phyloP scores from a whole-genome alignment of 495 filamentous ascomycete species.

The Penicillium roqueforti region DNA sequence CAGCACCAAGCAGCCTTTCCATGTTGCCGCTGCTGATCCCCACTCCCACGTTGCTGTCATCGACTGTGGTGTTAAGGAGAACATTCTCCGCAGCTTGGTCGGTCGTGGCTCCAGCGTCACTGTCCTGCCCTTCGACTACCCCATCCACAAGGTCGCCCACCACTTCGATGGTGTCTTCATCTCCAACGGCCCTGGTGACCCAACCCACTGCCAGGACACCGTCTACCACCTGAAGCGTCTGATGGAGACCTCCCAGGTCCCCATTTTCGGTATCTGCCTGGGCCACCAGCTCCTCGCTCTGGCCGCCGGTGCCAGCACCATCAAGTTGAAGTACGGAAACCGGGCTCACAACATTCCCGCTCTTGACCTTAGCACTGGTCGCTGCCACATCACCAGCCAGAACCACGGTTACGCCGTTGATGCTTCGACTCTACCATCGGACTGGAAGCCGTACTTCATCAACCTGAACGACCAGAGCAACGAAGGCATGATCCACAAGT shows the following conservation, averaged over 20 bases:
- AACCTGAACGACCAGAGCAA: slow-evolving; percentile 96
- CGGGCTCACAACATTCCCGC: slow-evolving; percentile 97
- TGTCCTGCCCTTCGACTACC: slow-evolving; percentile 91
- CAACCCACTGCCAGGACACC: slow-evolving; percentile 89
- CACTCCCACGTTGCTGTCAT: slow-evolving; percentile 89
- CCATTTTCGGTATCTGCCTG: slow-evolving; percentile 96
- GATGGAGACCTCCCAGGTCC: slow-evolving; percentile 85
- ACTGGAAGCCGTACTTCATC: slow-evolving; percentile 97
- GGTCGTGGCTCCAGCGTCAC: slow-evolving; percentile 83
- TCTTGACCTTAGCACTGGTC: slow-evolving; percentile 87
- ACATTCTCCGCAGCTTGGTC: slow-evolving; percentile 92
- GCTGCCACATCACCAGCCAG: slow-evolving; percentile 97
- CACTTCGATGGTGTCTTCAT: slow-evolving; percentile 98
- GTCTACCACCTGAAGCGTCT: slow-evolving; percentile 83
- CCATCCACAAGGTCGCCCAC: slow-evolving; percentile 95
- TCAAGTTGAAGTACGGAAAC: slow-evolving; percentile 98
- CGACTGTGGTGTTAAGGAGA: slow-evolving; percentile 99
- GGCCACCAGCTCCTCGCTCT: slow-evolving; percentile 79
- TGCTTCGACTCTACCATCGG: slow-evolving; percentile 68
- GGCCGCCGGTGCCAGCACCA: slow-evolving; percentile 75
- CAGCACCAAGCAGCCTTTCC: slow-evolving; percentile 96
- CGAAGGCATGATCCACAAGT: slow-evolving; percentile 93
- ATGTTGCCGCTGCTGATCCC: slow-evolving; percentile 73
- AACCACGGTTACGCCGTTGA: slow-evolving; percentile 99
- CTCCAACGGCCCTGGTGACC: slow-evolving; percentile 96